Evolutionary conservation across 768 basidiomycete species (phyloP), one percentile per base, ranked within the genome.

Genomic region (Asterophora parasitica): DNA sequence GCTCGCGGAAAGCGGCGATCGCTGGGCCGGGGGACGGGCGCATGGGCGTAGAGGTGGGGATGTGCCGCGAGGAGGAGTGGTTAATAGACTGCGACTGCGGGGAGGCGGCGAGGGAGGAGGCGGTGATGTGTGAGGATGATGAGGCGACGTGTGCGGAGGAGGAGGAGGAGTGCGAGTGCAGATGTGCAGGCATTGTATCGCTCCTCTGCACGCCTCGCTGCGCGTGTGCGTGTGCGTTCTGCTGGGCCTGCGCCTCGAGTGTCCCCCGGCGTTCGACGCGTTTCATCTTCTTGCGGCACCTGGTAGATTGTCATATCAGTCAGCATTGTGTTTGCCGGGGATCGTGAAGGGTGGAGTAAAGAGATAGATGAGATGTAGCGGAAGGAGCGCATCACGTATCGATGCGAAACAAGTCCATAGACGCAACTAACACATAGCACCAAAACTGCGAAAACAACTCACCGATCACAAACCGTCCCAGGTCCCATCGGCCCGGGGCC

Each of bases 271-370:
- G 71, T 59, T 90, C 88, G 42, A 87, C 83, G 1, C 88, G 79
- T 65, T 89, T 89, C 85, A 88, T 88, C 64, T 89, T 88, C 64
- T 90, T 90, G 43, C 88, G 78, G 64, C 88, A 88, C 41, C 82
- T 84, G 51, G 6, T 41, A 6, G 9, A 9, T 13, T n/a, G n/a
- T n/a, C n/a, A n/a, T n/a, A n/a, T n/a, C n/a, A n/a, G n/a, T n/a
- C n/a, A n/a, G n/a, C n/a, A n/a, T n/a, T n/a, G n/a, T n/a, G n/a
- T n/a, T n/a, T n/a, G n/a, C n/a, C n/a, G n/a, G n/a, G n/a, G n/a
- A n/a, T n/a, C n/a, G n/a, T n/a, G n/a, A n/a, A n/a, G n/a, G n/a
- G n/a, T n/a, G n/a, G n/a, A n/a, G n/a, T n/a, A n/a, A n/a, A n/a
- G n/a, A n/a, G n/a, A n/a, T n/a, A n/a, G n/a, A n/a, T n/a, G n/a